phyloP scores from a whole-genome alignment of 2,329 filamentous ascomycete species.

The Mycosphaerelloides madeirae region DNA sequence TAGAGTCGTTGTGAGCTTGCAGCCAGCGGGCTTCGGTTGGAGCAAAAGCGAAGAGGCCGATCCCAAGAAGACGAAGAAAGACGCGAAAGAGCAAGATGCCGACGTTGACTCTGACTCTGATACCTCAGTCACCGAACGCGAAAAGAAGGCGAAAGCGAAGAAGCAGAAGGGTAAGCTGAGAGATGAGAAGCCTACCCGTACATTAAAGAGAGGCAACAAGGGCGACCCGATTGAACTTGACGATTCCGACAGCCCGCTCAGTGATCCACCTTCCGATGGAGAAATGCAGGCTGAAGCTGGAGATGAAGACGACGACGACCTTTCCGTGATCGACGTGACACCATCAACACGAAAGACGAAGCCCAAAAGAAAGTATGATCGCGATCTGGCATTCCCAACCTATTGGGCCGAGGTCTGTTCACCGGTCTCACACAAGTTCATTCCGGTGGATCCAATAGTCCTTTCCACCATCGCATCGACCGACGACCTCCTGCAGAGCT shows the following conservation, averaged over 20 bases:
- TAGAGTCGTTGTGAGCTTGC: slow-evolving; percentile 76
- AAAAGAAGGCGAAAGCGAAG: slow-evolving; percentile 12
- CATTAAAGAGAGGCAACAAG: slow-evolving; percentile 29
- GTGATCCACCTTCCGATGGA: slow-evolving; percentile 38
- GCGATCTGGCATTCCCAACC: slow-evolving; percentile 74
- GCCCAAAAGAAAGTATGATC: slow-evolving; percentile 56
- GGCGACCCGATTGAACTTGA: slow-evolving; percentile 43
- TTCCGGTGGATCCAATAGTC: slow-evolving; percentile 73
- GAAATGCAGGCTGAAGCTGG: slow-evolving; percentile 30
- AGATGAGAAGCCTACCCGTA: slow-evolving; percentile 21
- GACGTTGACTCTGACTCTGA: slow-evolving; percentile 9
- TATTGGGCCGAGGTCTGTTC: slow-evolving; percentile 94
- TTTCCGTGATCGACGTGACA: slow-evolving; percentile 56
- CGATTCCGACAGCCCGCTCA: slow-evolving; percentile 46
- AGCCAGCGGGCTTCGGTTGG: slow-evolving; percentile 86
- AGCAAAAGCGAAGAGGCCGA: slow-evolving; percentile 78
- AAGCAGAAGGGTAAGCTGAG: slow-evolving; percentile 13
- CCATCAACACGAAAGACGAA: slow-evolving; percentile 41
- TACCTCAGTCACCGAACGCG: slow-evolving; percentile 4
- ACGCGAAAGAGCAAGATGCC: slow-evolving; percentile 17
- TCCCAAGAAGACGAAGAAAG: slow-evolving; percentile 37
- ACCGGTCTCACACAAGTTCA: slow-evolving; percentile 70
- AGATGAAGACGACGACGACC: slow-evolving; percentile 51
- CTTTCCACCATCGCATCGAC: slow-evolving; percentile 66
- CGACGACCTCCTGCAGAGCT: slow-evolving; percentile 64